Conservation (phyloP, 768 basidiomycete genomes). For the Leucosporidium creatinivorum region DNA sequence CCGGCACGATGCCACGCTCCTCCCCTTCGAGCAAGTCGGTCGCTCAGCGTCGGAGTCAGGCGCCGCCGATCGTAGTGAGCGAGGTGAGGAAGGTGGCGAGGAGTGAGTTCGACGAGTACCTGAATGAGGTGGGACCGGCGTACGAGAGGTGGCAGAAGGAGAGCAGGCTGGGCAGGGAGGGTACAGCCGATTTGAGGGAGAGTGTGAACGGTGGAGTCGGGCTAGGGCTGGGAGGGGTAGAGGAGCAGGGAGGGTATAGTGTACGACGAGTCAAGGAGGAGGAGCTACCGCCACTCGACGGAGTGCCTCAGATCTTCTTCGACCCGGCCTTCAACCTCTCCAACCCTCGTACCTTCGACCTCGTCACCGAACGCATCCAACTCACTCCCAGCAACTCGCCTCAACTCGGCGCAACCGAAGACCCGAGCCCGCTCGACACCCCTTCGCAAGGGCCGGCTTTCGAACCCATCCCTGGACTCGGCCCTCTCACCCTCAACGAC, state of each 20-base stretch:
- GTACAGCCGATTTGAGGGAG: not conserved
- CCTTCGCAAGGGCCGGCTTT: not conserved
- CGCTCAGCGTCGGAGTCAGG: slow-evolving; percentile 40
- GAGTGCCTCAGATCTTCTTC: slow-evolving; percentile 78
- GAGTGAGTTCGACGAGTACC: slow-evolving; percentile 78
- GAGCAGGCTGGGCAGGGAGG: slow-evolving; percentile 1
- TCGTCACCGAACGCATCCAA: slow-evolving; percentile 59
- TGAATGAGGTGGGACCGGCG: slow-evolving; percentile 61
- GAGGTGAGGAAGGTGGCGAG: slow-evolving; percentile 71
- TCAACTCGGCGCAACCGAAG: not conserved
- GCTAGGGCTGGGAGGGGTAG: slow-evolving; percentile 4
- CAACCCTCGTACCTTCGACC: slow-evolving; percentile 65
- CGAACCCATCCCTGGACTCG: slow-evolving; percentile 15
- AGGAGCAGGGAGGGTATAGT: not conserved
- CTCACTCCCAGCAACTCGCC: slow-evolving; percentile 20
- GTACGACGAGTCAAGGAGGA: slow-evolving; percentile 22
- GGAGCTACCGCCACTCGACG: slow-evolving; percentile 62
- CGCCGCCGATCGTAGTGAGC: slow-evolving; percentile 43
- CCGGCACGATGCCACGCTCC: slow-evolving; percentile 43
- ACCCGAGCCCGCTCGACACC: slow-evolving; percentile 11
- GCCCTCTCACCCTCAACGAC: slow-evolving; percentile 17
- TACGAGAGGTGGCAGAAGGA: slow-evolving; percentile 59
- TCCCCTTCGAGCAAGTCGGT: slow-evolving; percentile 40
- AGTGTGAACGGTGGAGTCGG: not conserved
- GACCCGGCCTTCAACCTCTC: slow-evolving; percentile 67